Evolutionary conservation across 2,329 filamentous ascomycete genomes (phyloP).

Genomic region (Stemphylium lycopersici): DNA sequence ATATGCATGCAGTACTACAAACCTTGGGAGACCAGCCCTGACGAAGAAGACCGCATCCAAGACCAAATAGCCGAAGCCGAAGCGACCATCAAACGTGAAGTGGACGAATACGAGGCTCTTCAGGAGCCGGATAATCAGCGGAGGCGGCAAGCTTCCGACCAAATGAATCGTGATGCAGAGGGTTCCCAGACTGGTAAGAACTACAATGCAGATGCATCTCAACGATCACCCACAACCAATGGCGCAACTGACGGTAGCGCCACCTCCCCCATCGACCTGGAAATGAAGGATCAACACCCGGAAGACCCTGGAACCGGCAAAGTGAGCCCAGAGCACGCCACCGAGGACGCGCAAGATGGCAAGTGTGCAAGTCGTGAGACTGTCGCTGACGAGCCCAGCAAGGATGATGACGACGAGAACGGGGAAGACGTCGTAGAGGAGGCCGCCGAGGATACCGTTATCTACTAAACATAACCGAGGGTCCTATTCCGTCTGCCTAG

Average conservation of each 20-base stretch:
- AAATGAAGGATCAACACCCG: slow-evolving; percentile 34
- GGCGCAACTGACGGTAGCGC: slow-evolving; percentile 33
- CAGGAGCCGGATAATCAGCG: slow-evolving; percentile 39
- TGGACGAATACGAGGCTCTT: slow-evolving; percentile 63
- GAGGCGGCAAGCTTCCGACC: slow-evolving; percentile 21
- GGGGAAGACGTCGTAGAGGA: slow-evolving; percentile 77
- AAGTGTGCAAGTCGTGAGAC: slow-evolving; percentile 34
- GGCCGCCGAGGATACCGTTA: slow-evolving; percentile 87
- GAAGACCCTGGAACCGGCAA: slow-evolving; percentile 24
- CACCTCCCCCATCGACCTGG: slow-evolving; percentile 27
- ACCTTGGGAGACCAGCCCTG: slow-evolving; percentile 74
- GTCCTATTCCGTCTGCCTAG: not conserved
- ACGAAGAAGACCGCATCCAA: slow-evolving; percentile 74
- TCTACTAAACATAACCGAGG: slow-evolving; percentile 66
- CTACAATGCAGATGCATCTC: slow-evolving; percentile 28
- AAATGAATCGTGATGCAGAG: slow-evolving; percentile 24
- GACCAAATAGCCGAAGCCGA: slow-evolving; percentile 72
- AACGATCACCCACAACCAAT: slow-evolving; percentile 27
- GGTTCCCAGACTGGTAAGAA: slow-evolving; percentile 32
- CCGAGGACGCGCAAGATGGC: slow-evolving; percentile 27
- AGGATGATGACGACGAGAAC: slow-evolving; percentile 66
- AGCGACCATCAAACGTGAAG: slow-evolving; percentile 67
- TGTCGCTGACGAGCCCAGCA: slow-evolving; percentile 44
- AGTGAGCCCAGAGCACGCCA: slow-evolving; percentile 20
- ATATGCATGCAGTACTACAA: slow-evolving; percentile 72